Percentiles rank a stretch among this genome's conserved stretches.
Conservation (phyloP, 2,329 filamentous ascomycete species). For the Pseudogymnoascus sp. region DNA sequence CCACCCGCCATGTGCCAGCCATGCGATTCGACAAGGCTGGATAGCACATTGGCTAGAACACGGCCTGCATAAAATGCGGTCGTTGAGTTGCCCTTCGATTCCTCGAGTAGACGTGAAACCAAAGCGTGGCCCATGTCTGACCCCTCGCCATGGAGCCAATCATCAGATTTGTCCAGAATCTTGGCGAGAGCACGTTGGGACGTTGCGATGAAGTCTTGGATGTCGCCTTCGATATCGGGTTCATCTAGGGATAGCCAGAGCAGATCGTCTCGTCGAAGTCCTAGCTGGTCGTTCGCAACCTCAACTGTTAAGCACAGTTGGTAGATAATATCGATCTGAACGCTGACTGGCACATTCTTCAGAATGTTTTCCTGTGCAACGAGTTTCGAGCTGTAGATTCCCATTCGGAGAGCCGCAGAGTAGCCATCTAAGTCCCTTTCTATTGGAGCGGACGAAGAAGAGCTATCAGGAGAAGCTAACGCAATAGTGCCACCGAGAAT, state of each 20-base stretch:
- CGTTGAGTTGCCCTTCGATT: conserved; percentile 38
- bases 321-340: conserved; percentile 46
- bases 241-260: conserved; percentile 42
- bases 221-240: conserved; percentile 26
- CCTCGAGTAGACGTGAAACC: conserved; percentile 40
- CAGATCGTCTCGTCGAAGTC: conserved; percentile 37
- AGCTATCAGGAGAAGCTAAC: conserved; percentile 42
- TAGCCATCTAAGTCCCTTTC: conserved; percentile 61
- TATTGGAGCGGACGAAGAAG: conserved; percentile 27
- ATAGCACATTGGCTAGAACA: conserved; percentile 45
- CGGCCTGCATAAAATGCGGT: conserved; percentile 48
- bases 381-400: conserved; percentile 60
- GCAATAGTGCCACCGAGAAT: conserved; percentile 64
- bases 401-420: conserved; percentile 69
- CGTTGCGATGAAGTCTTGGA: conserved; percentile 19
- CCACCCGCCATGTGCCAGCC: conserved; percentile 38
- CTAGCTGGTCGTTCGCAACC: conserved; percentile 48
- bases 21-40: conserved; percentile 41
- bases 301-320: conserved; percentile 46
- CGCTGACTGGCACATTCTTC: conserved; percentile 35
- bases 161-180: conserved; percentile 36
- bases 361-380: conserved; percentile 40
- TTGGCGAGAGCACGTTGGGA: conserved; percentile 13
- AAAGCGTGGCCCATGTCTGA: conserved; percentile 38
- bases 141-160: conserved; percentile 36